Evolutionary conservation across 2,329 filamentous ascomycete species (phyloP), one percentile per base, ranked within the genome.

Genomic region (Neonectria hederae): DNA sequence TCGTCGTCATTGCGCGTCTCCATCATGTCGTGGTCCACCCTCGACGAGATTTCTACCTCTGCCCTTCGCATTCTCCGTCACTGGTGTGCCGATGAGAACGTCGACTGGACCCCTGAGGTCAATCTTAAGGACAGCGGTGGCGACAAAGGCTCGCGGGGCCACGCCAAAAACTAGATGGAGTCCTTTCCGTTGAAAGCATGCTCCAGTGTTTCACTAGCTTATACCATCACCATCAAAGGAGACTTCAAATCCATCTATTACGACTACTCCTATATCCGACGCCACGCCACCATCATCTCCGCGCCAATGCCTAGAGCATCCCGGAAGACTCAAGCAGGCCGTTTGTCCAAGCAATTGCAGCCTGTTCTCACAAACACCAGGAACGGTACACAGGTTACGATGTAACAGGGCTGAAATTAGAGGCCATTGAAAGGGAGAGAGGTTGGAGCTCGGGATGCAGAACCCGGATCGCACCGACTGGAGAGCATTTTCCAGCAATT

Each of bases 101-200:
- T 85, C n/a, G 74, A 78, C 19, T 86, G 84, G 84, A 70, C 72
- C n/a, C 77, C 81, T 1, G 77, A 81, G 68, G 72, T 81, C 26
- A 69, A 68, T 17, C 64, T 75, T 13, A 70, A 64, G 45, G 74
- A 77, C 14, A 66, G 57, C 52, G 61, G 46, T 55, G 48, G 55
- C 30, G 51, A 60, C 13, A 13, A 11, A 13, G 32, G 48, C 19
- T 48, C 60, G 4, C 42, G 42, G 30, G 28, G 10, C n/a, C 48
- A 54, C 42, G 19, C 30, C n/a, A 19, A 11, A 28, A 58, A 40
- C 48, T 58, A 38, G 57, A 58, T 7, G 19, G 32, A 10, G n/a
- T 11, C 21, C 26, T 32, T 13, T 21, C 32, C n/a, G 26, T 40
- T 42, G 40, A 21, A 48, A 58, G 28, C 9, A 26, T 54, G 43